Evolutionary conservation across 1,284 basidiomycete species (phyloP), one percentile per base, ranked within the genome.

Genomic region (Cryptococcus amylolentus): DNA sequence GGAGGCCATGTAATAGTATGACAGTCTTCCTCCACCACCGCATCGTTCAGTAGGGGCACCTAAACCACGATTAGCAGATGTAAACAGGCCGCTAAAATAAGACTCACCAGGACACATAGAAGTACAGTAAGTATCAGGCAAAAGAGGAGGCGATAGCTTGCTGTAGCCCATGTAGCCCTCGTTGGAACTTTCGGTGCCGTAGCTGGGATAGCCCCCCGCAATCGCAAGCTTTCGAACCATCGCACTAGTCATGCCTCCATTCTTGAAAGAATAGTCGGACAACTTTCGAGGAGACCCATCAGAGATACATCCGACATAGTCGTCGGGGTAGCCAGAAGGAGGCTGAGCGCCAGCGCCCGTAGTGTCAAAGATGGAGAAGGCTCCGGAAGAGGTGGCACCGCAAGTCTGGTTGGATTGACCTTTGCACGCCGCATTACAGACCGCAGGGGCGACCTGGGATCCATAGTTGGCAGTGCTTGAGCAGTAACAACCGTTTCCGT

Each of bases 401-500:
- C 64, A 69, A 9, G 41, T 60, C 41, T 56, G 31, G 16, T 43
- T 55, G 6, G 41, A 26, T 46, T 64, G 56, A 13, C 58, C 56
- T 18, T 38, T 27, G 44, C 62, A 63, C 14, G 53, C 43, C 26
- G 38, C 44, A 27, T 28, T 31, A 31, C 59, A 62, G 2, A 45
- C 13, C 13, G 42, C 20, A 27, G 31, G 40, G 53, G 14, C 41
- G 20, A 23, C 10, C 41, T 42, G 41, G 16, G 56, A 48, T 35
- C 58, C 61, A 44, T 57, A 57, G 8, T 52, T 56, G 43, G 61
- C 51, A 16, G 49, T 57, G 58, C 67, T 65, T 41, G 60, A 63
- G 52, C 68, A 70, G 12, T 52, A 49, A 52, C 68, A 70, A 2
- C 47, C 53, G 46, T 62, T 61, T 10, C 60, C 68, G 52, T 62